A percentile compares a stretch with the other conserved stretches of the same genome.
These are phyloP conservation scores for Eleusine indica DNA, from an alignment of 176 grass and related monocot species.

Conservation along the genomic window DNA sequence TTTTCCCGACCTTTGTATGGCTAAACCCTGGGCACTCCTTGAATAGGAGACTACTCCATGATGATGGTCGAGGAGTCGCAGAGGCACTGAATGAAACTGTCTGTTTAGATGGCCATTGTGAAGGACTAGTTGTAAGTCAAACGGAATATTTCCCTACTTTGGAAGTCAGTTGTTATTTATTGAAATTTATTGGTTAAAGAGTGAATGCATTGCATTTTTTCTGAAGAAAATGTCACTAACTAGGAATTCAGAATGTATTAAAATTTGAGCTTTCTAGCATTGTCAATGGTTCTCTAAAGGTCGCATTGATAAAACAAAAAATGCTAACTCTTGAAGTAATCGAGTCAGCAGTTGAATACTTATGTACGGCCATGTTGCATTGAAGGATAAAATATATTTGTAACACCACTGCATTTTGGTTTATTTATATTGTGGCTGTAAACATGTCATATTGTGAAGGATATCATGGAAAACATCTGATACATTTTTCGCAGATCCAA, in stretches of 20 bases:
- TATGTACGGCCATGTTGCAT: not conserved
- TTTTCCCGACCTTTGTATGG: not conserved
- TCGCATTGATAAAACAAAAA: not conserved
- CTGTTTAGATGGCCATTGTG: slow-evolving; percentile 66
- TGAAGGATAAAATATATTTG: not conserved
- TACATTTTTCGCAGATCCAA: slow-evolving; percentile 52
- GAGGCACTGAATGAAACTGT: slow-evolving; percentile 88
- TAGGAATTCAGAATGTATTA: slow-evolving; percentile 2
- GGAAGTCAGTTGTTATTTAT: slow-evolving; percentile 1
- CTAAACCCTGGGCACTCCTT: slow-evolving; percentile 32
- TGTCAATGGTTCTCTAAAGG: not conserved
- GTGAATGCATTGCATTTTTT: not conserved
- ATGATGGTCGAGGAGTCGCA: slow-evolving; percentile 79
- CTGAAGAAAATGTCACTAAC: not conserved
- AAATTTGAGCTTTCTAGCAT: not conserved
- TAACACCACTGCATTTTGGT: not conserved
- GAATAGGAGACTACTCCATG: slow-evolving; percentile 83
- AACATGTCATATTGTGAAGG: slow-evolving; percentile 1
- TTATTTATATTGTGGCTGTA: slow-evolving; percentile 22
- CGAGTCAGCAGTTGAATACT: not conserved
- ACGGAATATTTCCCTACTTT: not conserved
- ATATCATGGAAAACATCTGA: slow-evolving; percentile 12
- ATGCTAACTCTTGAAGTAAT: not conserved
- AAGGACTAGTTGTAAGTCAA: slow-evolving; percentile 83
- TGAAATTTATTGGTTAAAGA: slow-evolving; percentile 28